These are phyloP conservation scores for Xylariaceae sp. DNA, from an alignment of 2,329 filamentous ascomycete species.

Conservation along the genomic window DNA sequence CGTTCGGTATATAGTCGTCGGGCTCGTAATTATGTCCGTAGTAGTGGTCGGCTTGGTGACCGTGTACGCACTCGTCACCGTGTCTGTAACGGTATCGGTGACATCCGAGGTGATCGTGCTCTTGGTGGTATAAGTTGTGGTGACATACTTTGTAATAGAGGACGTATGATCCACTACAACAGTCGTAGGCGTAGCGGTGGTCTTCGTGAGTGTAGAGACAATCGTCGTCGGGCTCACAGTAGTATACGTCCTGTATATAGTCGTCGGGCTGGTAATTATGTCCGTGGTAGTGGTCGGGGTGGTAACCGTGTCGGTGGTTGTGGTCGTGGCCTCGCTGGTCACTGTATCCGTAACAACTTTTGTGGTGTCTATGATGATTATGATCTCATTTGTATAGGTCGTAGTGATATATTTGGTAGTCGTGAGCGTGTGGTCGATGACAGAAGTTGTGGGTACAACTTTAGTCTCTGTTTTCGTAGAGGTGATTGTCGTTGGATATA, in stretches of 20 bases:
- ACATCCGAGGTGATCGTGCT: background rate
- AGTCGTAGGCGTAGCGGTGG: conserved; percentile 9
- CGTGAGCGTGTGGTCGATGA: conserved; percentile 19
- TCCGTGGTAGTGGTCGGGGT: background rate
- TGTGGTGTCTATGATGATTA: conserved; percentile 21
- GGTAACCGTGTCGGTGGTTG: background rate
- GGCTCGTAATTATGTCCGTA: conserved; percentile 4
- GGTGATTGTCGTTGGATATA: conserved; percentile 23
- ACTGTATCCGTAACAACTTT: conserved; percentile 10
- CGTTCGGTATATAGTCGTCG: background rate
- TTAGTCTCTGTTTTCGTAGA: conserved; percentile 21
- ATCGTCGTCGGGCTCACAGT: conserved; percentile 16
- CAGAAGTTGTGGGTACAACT: conserved; percentile 21
- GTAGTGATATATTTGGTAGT: conserved; percentile 24
- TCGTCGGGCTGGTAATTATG: background rate
- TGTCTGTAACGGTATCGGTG: conserved; percentile 8
- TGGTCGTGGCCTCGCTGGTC: background rate
- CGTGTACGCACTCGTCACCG: background rate
- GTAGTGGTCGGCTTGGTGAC: background rate
- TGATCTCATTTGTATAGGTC: conserved; percentile 14
- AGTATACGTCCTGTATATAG: conserved; percentile 6
- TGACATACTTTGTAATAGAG: conserved; percentile 5
- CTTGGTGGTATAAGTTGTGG: conserved; percentile 7
- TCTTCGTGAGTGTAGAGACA: conserved; percentile 7
- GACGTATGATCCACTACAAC: background rate